Conservation (phyloP, 2,329 filamentous ascomycete genomes). For the Fonsecaea erecta region DNA sequence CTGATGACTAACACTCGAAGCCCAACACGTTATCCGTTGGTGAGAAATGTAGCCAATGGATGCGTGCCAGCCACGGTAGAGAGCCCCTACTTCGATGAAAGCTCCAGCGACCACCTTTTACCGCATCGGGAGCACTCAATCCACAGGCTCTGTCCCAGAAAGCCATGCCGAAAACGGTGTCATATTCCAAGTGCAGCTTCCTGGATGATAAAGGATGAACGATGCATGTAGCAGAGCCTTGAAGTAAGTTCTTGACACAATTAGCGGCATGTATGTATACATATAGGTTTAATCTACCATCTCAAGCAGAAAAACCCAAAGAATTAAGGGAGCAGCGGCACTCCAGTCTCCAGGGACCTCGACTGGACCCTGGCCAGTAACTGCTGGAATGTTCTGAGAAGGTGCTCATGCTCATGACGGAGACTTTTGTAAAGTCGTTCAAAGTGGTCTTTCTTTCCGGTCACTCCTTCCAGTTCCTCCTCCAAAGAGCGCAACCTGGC, state of each 20-base stretch:
- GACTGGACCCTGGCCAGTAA: conserved; percentile 5
- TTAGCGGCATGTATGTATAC: background rate
- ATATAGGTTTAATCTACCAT: background rate
- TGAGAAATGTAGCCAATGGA: background rate
- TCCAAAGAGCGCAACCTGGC: conserved; percentile 14
- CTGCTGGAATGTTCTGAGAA: conserved; percentile 14
- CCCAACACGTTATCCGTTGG: background rate
- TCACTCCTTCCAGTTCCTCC: conserved; percentile 18
- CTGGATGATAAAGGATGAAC: background rate
- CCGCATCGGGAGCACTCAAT: background rate
- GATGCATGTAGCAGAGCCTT: background rate
- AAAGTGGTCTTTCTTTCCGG: conserved; percentile 20
- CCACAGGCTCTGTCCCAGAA: too few relatives aligned
- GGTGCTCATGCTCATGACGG: conserved; percentile 16
- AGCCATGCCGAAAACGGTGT: too few relatives aligned
- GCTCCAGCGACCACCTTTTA: conserved; percentile 11
- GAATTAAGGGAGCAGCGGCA: background rate
- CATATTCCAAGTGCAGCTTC: background rate
- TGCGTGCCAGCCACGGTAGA: background rate
- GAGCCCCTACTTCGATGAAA: background rate
- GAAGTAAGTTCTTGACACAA: background rate
- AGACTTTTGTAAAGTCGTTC: conserved; percentile 21
- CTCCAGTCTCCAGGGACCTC: background rate
- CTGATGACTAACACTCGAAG: background rate
- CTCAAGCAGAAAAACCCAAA: background rate